Evolutionary conservation across 306 rosid species (phyloP), one percentile per base, ranked within the genome.

Genomic region (Prosopis cineraria): DNA sequence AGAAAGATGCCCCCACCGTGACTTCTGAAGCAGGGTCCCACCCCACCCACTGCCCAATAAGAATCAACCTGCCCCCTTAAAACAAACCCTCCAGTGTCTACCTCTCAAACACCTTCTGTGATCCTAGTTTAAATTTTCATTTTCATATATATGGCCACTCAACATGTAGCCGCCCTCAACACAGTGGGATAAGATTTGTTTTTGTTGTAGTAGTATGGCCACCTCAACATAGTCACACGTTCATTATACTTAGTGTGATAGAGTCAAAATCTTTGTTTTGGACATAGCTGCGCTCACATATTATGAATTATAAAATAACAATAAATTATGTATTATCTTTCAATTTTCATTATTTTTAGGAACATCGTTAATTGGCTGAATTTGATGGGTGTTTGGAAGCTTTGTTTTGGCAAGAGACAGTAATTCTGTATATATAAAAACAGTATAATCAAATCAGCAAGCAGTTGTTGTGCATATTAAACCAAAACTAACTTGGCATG

Each of bases 31-130:
- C 29, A 11, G 82, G 87, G 87, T 39, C 93, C 94, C 84, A 85
- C 85, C 84, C 83, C 90, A 82, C 91, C 83, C 79, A 58, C 89
- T 68, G 84, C 82, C 84, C 87, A 85, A 87, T 89, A 22, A 80
- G 80, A 86, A 80, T 64, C 69, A 77, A 62, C 70, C 78, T 84
- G 85, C 82, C 80, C 90, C 81, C 81, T 72, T 67, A 55, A 56
- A 56, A n/a, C 83, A 80, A 82, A 78, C 80, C 80, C 80, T 76
- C 72, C 24, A 53, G 45, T 41, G 69, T 87, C 79, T 53, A 50
- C 60, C 60, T 17, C 43, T 77, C 69, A 31, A 74, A 81, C 76
- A 78, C 83, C 78, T 71, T 44, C 50, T 79, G 48, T 47, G 7
- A 48, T 77, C 64, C 20, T 29, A 60, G 62, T 65, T 78, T 70